Percentiles rank a stretch among this genome's conserved stretches.
Evolutionary conservation across 1,139 yeast genomes (phyloP).

Genomic region (Kodamaea suecica): DNA sequence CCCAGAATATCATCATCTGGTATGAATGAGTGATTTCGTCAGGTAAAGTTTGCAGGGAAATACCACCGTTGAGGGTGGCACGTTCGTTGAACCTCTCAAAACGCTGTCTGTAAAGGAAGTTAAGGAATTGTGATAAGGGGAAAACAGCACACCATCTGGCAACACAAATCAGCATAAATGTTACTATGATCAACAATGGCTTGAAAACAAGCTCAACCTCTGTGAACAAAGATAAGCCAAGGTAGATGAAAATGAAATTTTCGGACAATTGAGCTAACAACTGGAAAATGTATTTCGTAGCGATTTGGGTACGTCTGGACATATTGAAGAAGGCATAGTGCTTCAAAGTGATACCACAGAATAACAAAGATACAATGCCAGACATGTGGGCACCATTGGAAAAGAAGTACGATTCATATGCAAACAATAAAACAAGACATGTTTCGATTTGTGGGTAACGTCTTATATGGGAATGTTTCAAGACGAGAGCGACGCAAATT

Average conservation of each 20-base stretch:
- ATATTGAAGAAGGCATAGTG: constrained; percentile 96
- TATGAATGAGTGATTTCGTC: constrained; percentile 94
- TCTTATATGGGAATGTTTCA: constrained; percentile 90
- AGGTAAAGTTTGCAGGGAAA: constrained; percentile 46
- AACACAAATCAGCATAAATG: constrained; percentile 86
- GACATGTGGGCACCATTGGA: constrained; percentile 99
- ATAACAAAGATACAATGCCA: constrained; percentile 90
- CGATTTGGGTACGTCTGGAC: constrained; percentile 96
- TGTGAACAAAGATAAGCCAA: constrained; percentile 91
- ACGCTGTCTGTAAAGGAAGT: constrained; percentile 69
- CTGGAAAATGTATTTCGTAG: constrained; percentile 92
- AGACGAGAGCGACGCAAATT: constrained; percentile 78
- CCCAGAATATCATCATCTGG: constrained; percentile 99
- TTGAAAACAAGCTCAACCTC: constrained; percentile 94
- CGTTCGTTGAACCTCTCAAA: constrained; percentile 35
- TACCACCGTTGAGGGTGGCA: constrained; percentile 37
- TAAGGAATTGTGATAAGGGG: constrained; percentile 83
- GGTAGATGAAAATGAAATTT: constrained; percentile 91
- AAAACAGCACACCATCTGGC: constrained; percentile 98
- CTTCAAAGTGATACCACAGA: constrained; percentile 94
- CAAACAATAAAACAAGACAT: constrained; percentile 83
- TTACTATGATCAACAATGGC: constrained; percentile 85
- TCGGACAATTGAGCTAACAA: constrained; percentile 91
- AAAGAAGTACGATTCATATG: constrained; percentile 94
- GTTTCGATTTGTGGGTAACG: constrained; percentile 96